phyloP scores from a whole-genome alignment of 1,284 basidiomycete genomes.

The Cystobasidium slooffiae region DNA sequence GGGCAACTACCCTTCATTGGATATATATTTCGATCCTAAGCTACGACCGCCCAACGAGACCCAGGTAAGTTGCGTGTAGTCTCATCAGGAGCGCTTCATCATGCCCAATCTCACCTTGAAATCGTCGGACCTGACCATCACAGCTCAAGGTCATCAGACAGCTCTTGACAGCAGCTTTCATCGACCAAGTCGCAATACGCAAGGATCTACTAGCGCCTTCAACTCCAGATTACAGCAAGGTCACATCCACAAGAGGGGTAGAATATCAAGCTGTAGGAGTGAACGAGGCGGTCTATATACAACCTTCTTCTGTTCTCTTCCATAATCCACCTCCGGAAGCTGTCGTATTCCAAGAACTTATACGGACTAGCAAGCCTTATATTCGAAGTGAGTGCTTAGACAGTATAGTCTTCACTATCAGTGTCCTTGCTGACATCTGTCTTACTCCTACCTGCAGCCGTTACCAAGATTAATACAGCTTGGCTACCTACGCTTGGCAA shows the following conservation, averaged over 20 bases:
- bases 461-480: constrained; percentile 83
- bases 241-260: constrained; percentile 75
- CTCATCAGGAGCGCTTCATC: too few relatives aligned
- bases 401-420: constrained; percentile 7
- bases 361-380: constrained; percentile 74
- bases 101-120: too few relatives aligned
- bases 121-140: too few relatives aligned
- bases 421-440: background rate
- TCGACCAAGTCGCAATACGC: constrained; percentile 93
- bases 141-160: constrained; percentile 91
- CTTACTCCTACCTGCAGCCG: constrained; percentile 59
- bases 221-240: constrained; percentile 67
- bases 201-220: constrained; percentile 71
- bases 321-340: constrained; percentile 79
- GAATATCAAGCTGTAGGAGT: constrained; percentile 84
- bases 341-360: constrained; percentile 80
- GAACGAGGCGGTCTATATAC: constrained; percentile 85
- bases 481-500: constrained; percentile 85
- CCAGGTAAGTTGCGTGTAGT: constrained; percentile 67
- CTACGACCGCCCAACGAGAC: constrained; percentile 72
- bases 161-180: constrained; percentile 84
- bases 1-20: constrained; percentile 68
- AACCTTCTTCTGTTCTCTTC: constrained; percentile 82
- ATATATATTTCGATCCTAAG: constrained; percentile 66
- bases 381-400: constrained; percentile 69